Percentiles rank a stretch among this genome's conserved stretches.
Evolutionary conservation across 495 filamentous ascomycete genomes (phyloP).

Genomic region (Tricharina praecox): DNA sequence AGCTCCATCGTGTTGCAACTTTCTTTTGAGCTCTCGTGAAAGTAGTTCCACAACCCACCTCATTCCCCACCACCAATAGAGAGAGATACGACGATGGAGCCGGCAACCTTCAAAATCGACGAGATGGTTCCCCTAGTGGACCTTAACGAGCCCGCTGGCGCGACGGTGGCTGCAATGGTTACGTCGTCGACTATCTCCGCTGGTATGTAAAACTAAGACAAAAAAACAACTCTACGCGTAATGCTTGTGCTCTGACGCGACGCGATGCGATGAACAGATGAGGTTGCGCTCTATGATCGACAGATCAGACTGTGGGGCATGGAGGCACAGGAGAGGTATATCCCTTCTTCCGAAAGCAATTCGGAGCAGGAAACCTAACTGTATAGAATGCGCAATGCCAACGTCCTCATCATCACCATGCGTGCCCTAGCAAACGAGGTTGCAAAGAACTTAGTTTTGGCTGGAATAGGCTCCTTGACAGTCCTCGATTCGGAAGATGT

Average conservation of each 20-base stretch:
- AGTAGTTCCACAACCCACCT: too few species aligned
- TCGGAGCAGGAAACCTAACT: too few species aligned
- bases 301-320: constrained; percentile 98
- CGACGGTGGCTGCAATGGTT: constrained; percentile 6
- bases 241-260: too few species aligned
- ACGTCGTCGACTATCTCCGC: constrained; percentile 23
- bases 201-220: constrained; percentile 11
- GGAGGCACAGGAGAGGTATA: constrained; percentile 68
- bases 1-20: too few species aligned
- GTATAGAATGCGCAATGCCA: constrained; percentile 68
- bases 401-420: constrained; percentile 76
- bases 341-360: constrained; percentile 1
- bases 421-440: constrained; percentile 87
- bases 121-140: constrained; percentile 6
- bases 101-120: neutral
- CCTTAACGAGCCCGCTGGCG: constrained; percentile 7
- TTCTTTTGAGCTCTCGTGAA: too few species aligned
- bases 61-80: too few species aligned
- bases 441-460: constrained; percentile 92
- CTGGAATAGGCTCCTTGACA: constrained; percentile 81
- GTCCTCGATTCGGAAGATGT: constrained; percentile 68
- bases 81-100: too few species aligned
- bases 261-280: constrained; percentile 60
- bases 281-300: constrained; percentile 93
- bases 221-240: neutral